Evolutionary conservation across 2,329 filamentous ascomycete genomes (phyloP), one percentile per base, ranked within the genome.

Genomic region (Nakataea oryzae): DNA sequence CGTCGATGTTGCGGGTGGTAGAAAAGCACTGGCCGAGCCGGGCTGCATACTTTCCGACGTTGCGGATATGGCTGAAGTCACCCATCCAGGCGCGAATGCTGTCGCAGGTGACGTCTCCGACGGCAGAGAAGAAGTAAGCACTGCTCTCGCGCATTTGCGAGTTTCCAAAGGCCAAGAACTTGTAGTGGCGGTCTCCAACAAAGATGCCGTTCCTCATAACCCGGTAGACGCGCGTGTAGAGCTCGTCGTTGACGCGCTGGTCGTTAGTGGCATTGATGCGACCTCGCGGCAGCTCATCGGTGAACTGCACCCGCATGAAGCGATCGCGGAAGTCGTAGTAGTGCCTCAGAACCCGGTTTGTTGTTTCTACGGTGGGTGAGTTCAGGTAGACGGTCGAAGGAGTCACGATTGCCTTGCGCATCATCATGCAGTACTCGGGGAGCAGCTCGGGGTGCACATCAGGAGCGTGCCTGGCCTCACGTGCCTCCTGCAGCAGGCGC

Each of bases 11-110:
- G 64, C 90, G 79, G 0, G 95, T 99, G 0, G 93, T 97, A 0
- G 95, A 97, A 71, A 99, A 97, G 71, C 93, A 97, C 74, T 97
- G 95, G 0, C 95, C 95, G 24, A 97, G 78, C 30, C 95, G 85
- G 30, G 95, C 91, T 58, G 91, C 90, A 71, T 93, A 90, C 69
- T 96, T 97, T 32, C 93, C 93, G n/a, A 96, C 83, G 29, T 89
- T 83, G 62, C 81, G 85, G 72, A 97, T 97, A 65, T 91, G 84
- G 17, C 79, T 80, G 68, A 99, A 96, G 17, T 88, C 77, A 0
- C 95, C 95, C 88, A 97, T 96, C 85, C 89, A 93, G 34, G 79
- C 73, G 5, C 93, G 88, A 63, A 99, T 97, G 59, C 87, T 80
- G 24, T 88, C 82, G 61, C 91, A 91, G 1, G 85, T 88, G 9